phyloP scores from a whole-genome alignment of 1,139 yeast genomes.

The Debaryomycetaceae sp. region DNA sequence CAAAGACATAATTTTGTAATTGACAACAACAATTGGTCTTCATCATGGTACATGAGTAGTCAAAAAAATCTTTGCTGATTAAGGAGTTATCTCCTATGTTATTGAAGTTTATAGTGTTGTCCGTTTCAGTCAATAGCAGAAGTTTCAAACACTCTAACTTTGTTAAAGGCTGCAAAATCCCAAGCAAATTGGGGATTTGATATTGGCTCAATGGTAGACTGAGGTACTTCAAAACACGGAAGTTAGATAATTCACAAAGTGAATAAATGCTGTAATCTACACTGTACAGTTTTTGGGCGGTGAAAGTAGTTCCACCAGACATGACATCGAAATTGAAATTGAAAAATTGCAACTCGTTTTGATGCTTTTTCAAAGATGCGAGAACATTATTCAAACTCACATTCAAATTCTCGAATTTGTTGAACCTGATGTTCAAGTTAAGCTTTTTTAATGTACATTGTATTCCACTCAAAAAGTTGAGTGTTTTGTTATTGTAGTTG shows the following conservation, averaged over 20 bases:
- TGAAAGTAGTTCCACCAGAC: neutral
- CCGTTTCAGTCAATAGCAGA: neutral
- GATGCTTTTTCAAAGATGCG: conserved; percentile 6
- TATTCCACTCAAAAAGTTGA: conserved; percentile 8
- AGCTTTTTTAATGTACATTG: conserved; percentile 9
- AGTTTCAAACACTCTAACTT: conserved; percentile 2
- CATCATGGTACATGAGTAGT: neutral
- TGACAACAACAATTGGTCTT: neutral
- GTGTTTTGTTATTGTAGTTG: conserved; percentile 12
- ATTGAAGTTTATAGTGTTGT: neutral
- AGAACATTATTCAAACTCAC: conserved; percentile 9
- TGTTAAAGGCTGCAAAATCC: conserved; percentile 1
- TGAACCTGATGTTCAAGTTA: conserved; percentile 12
- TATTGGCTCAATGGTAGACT: conserved; percentile 6
- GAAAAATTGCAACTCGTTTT: conserved; percentile 3
- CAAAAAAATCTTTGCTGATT: conserved; percentile 6
- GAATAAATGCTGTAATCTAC: conserved; percentile 1
- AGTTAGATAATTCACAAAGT: conserved; percentile 1
- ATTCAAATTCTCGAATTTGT: conserved; percentile 13
- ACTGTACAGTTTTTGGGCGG: neutral
- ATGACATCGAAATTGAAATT: conserved; percentile 4
- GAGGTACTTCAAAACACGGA: conserved; percentile 2
- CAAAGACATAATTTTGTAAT: conserved; percentile 1
- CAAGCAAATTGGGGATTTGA: conserved; percentile 3
- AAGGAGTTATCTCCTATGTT: conserved; percentile 2